Evolutionary conservation across 805 yeast genomes (phyloP).

Genomic region (Starmerella stigmatis): DNA sequence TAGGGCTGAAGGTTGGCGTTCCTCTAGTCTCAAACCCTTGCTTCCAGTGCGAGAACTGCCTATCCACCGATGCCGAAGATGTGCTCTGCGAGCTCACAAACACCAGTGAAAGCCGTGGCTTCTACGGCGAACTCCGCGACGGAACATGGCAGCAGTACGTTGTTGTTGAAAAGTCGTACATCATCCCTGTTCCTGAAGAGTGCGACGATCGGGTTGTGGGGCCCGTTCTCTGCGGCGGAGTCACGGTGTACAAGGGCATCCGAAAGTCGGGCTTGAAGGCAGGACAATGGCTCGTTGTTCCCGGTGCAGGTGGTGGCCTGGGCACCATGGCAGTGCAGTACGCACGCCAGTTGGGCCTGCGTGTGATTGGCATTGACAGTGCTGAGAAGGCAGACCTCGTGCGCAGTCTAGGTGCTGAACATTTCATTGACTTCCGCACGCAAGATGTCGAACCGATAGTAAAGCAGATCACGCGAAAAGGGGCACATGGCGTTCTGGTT

Average conservation of each 20-base stretch:
- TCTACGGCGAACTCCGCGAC: constrained; percentile 48
- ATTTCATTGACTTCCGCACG: constrained; percentile 46
- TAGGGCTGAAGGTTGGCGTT: constrained; percentile 8
- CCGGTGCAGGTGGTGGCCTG: constrained; percentile 68
- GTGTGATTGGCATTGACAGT: constrained; percentile 63
- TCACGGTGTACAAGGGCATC: constrained; percentile 58
- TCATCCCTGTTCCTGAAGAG: constrained; percentile 47
- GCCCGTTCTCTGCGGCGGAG: constrained; percentile 58
- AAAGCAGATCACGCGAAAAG: constrained; percentile 44
- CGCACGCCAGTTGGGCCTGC: constrained; percentile 64
- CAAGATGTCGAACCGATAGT: constrained; percentile 26
- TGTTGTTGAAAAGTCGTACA: constrained; percentile 55
- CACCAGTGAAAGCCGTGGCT: constrained; percentile 32
- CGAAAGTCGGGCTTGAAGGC: constrained; percentile 47
- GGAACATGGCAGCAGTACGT: constrained; percentile 58
- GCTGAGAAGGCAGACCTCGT: constrained; percentile 54
- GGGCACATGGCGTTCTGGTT: constrained; percentile 61
- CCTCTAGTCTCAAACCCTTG: constrained; percentile 32
- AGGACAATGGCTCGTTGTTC: constrained; percentile 65
- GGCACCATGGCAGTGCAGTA: constrained; percentile 68
- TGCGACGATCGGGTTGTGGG: constrained; percentile 47
- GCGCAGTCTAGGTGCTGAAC: constrained; percentile 53
- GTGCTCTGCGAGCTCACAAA: constrained; percentile 39
- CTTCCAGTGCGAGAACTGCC: constrained; percentile 52
- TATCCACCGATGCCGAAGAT: constrained; percentile 39